These are phyloP conservation scores for Gigaspora rosea DNA, from an alignment of 192 early-diverging fungal genomes.

Conservation along the genomic window DNA sequence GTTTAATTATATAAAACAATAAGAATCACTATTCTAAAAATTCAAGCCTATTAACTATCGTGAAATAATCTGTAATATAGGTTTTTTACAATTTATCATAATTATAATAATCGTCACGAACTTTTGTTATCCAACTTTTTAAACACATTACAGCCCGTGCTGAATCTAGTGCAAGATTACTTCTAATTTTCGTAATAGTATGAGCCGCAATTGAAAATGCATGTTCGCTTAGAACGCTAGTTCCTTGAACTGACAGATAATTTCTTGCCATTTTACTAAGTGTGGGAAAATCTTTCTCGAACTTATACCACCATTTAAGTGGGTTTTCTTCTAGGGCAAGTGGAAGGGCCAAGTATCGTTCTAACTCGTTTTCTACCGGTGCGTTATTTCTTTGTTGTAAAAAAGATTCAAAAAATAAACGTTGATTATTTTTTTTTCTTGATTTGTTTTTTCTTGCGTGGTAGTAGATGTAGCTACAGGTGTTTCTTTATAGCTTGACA, in stretches of 20 bases:
- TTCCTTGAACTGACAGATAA: slow-evolving; percentile 7
- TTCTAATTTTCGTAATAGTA: slow-evolving; percentile 13
- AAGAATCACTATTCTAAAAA: no score
- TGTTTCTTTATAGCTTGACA: no score
- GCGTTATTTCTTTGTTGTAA: not conserved
- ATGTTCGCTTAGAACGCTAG: slow-evolving; percentile 21
- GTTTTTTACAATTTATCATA: not conserved
- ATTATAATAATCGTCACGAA: not conserved
- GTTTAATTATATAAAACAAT: no score
- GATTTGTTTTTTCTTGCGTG: no score
- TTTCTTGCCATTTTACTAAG: slow-evolving; percentile 22
- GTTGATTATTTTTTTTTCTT: not conserved
- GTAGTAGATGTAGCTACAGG: no score
- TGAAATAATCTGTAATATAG: no score
- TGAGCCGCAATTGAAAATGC: slow-evolving; percentile 18
- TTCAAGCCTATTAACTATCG: no score
- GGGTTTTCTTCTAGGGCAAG: not conserved
- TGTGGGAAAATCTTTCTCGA: not conserved
- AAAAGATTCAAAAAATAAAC: not conserved
- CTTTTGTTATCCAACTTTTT: slow-evolving; percentile 11
- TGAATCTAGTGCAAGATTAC: not conserved
- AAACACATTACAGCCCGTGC: not conserved
- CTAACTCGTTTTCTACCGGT: not conserved
- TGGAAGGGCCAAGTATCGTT: not conserved
- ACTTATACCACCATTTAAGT: not conserved